Evolutionary conservation across 768 basidiomycete genomes (phyloP).

Genomic region (Lentinula lateritia): DNA sequence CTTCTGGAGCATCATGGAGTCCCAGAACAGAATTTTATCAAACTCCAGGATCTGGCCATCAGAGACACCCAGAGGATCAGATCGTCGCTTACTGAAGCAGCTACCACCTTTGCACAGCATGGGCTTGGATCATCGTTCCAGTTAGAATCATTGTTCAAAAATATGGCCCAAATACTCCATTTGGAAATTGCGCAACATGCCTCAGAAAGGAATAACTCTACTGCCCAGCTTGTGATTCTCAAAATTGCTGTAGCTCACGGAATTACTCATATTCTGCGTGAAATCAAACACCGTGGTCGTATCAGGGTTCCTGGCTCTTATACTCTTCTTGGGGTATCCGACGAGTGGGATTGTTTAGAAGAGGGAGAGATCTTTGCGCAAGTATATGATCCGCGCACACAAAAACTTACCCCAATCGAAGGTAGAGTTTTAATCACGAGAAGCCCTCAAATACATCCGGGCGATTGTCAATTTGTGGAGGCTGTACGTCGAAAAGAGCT

Average conservation of each 20-base stretch:
- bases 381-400: conserved; percentile 24
- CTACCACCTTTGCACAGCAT: conserved; percentile 34
- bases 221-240: conserved; percentile 23
- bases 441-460: conserved; percentile 51
- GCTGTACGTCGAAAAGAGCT: conserved; percentile 35
- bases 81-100: conserved; percentile 26
- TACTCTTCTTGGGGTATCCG: conserved; percentile 49
- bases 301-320: conserved; percentile 41
- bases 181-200: conserved; percentile 19
- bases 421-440: conserved; percentile 41
- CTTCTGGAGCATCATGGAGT: conserved; percentile 42
- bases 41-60: conserved; percentile 33
- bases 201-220: background rate
- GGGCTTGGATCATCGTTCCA: conserved; percentile 41
- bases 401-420: conserved; percentile 20
- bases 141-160: conserved; percentile 35
- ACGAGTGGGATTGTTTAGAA: conserved; percentile 39
- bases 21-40: conserved; percentile 23
- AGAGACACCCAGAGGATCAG: conserved; percentile 27
- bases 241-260: conserved; percentile 29
- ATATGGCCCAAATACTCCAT: conserved; percentile 24
- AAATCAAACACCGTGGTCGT: conserved; percentile 45
- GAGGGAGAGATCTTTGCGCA: conserved; percentile 46
- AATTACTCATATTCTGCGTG: conserved; percentile 40
- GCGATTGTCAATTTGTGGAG: conserved; percentile 34